Base-by-base conservation (phyloP, 176 grass and related monocot species). In the Hyparrhenia diplandra region DNA sequence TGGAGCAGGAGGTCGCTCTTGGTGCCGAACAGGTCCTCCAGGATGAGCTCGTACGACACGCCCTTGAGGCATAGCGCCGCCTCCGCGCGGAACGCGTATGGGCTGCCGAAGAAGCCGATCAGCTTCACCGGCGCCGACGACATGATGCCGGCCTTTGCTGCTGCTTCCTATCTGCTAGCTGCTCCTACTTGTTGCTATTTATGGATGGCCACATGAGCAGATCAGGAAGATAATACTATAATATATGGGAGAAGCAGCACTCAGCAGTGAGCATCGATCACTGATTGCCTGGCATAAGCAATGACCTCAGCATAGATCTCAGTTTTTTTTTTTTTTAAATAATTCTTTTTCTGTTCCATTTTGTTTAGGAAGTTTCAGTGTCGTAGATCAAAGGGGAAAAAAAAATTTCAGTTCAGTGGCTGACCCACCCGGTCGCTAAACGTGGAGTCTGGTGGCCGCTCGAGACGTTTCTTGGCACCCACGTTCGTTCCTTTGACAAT, bases 1-100 rank as follows among this genome's bases (percentile, higher is more conserved):
- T 13, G 42, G 8, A 88, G 71, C 8, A 92, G 79, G 49, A 86
- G 42, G 0, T 85, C 59, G 65, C 90, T 92, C 75, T 92, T 92
- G 78, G 37, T 90, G 67, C 79, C 65, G 20, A 41, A 20, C 5
- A 88, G 78, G 58, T 90, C 85, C 25, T 93, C 91, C 0, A 71
- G 57, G 16, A 88, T 3, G 1, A 87, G 60, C 32, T 93, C 88
- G 80, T 93, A 90, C 0, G 82, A 21, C 1, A 90, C 88, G 4
- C 73, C 88, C 64, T 93, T 88, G 8, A 93, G 63, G n/a, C 73
- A 41, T 51, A 93, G 67, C 1, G 82, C 74, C 0, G 57, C 79
- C 88, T 90, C 82, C 20, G 59, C 91, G 1, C 82, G 78, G 73
- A 61, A 63, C 37, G 73, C 80, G 20, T 75, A 88, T 2, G 88